Percentiles rank a stretch among this genome's conserved stretches.
These are phyloP conservation scores for Boeremia lycopersici DNA, from an alignment of 2,329 filamentous ascomycete genomes.

Conservation along the genomic window DNA sequence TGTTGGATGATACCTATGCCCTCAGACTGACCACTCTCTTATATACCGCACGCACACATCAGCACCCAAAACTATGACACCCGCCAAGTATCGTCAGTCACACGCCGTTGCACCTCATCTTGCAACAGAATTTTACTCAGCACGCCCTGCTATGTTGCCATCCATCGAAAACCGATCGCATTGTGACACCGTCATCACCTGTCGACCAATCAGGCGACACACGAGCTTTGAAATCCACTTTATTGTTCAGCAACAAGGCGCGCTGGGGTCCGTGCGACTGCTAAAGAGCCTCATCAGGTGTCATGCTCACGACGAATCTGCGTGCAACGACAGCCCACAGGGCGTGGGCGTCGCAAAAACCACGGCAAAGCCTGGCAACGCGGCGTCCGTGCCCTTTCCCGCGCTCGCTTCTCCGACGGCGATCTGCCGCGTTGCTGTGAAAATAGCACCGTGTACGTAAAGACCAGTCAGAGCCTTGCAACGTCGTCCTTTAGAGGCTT, in stretches of 20 bases:
- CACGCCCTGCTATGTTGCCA: conserved; percentile 16
- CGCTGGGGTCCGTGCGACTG: conserved; percentile 5
- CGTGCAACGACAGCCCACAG: background rate
- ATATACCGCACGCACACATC: conserved; percentile 7
- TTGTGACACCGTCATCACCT: conserved; percentile 11
- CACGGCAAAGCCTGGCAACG: background rate
- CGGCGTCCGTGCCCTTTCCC: conserved; percentile 15
- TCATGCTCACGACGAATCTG: conserved; percentile 6
- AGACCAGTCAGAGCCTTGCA: conserved; percentile 13
- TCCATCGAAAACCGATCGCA: conserved; percentile 7
- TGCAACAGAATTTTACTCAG: conserved; percentile 16
- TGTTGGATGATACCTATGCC: conserved; percentile 8
- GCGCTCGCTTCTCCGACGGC: conserved; percentile 19
- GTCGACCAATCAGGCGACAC: conserved; percentile 4
- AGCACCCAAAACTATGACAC: conserved; percentile 5
- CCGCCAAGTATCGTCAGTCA: conserved; percentile 20
- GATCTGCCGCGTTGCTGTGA: conserved; percentile 8
- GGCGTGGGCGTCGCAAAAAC: background rate
- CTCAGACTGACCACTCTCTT: conserved; percentile 7
- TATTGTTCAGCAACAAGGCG: conserved; percentile 17
- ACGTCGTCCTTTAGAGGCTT: conserved; percentile 13
- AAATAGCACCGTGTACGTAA: conserved; percentile 16
- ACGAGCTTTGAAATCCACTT: conserved; percentile 7
- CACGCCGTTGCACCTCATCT: conserved; percentile 16
- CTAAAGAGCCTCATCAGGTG: conserved; percentile 15